Base-by-base conservation (phyloP, 1,284 basidiomycete species). In the Cryptococcus jaspeensis region DNA sequence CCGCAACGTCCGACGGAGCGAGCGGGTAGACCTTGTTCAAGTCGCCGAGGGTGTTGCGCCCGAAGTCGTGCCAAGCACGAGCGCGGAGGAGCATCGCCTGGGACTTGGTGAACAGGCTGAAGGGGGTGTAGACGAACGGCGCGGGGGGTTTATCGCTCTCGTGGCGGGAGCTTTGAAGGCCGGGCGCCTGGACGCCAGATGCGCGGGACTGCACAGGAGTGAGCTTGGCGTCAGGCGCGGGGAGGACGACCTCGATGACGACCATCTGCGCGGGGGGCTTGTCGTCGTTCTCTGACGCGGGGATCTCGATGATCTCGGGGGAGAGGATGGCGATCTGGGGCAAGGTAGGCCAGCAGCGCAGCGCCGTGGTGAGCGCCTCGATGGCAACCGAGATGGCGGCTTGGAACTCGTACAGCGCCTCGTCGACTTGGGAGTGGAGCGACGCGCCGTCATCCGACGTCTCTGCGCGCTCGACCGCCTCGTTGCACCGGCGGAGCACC, bases 101-200 rank as follows among this genome's bases (percentile, higher is more conserved):
- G 23, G 78, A 73, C 60, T 79, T 79, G 63, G 75, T 70, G 64
- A 81, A 82, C 7, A 82, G 71, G 42, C 73, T 76, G 74, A 78
- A 81, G 1, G 81, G 81, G 3, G 79, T 79, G 69, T 80, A 81
- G 50, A 81, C 79, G 64, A 81, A 82, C 1, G 80, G 80, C 2
- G 77, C 72, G 11, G 76, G 77, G 3, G 78, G 71, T 61, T 75
- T 77, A 58, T 79, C 75, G 37, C 66, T 72, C 55, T 77, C 75
- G 48, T 68, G 65, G 42, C 73, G 70, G 28, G 64, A 65, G 45
- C 62, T 74, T 50, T 58, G 66, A 47, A 69, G 66, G 35, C 62
- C 64, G 3, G 74, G 73, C 1, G 64, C 74, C 62, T 73, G 72
- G 35, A 65, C 70, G 59, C 67, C 74, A 9, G 70, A 73, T 16